Conservation (phyloP, 495 filamentous ascomycete species). For the Hypoxylon fuscum region DNA sequence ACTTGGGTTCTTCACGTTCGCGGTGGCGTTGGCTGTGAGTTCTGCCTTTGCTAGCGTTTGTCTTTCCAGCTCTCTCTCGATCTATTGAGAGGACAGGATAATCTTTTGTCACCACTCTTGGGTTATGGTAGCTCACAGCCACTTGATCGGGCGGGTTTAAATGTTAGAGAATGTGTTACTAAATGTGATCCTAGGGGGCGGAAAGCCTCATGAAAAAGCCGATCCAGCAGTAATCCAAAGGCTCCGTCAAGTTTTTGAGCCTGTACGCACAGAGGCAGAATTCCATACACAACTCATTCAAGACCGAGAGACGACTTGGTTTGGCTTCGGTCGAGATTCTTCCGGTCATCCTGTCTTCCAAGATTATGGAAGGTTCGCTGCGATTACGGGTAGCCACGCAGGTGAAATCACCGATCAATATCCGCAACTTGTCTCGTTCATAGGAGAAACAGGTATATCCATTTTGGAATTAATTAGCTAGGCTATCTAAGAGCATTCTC, state of each 20-base stretch:
- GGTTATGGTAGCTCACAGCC: too few relatives aligned
- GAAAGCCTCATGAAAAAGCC: slow-evolving; percentile 40
- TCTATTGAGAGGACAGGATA: too few relatives aligned
- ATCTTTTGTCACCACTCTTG: too few relatives aligned
- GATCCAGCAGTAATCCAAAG: slow-evolving; percentile 22
- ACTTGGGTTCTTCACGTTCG: too few relatives aligned
- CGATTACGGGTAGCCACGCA: slow-evolving; percentile 45
- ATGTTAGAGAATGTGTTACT: too few relatives aligned
- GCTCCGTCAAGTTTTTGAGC: slow-evolving; percentile 35
- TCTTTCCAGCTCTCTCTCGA: too few relatives aligned
- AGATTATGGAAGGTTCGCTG: slow-evolving; percentile 48
- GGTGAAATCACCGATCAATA: slow-evolving; percentile 37
- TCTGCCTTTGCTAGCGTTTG: too few relatives aligned
- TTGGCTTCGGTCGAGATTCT: slow-evolving; percentile 47
- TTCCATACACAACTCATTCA: slow-evolving; percentile 27
- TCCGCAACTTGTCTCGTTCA: slow-evolving; percentile 56
- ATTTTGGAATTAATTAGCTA: not conserved
- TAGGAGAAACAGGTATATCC: slow-evolving; percentile 54
- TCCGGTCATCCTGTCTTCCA: slow-evolving; percentile 42
- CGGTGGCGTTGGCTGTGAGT: too few relatives aligned
- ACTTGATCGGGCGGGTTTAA: too few relatives aligned
- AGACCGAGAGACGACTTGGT: slow-evolving; percentile 58
- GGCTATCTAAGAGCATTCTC: too few relatives aligned
- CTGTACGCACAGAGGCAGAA: slow-evolving; percentile 17
- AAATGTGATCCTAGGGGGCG: slow-evolving; percentile 38